phyloP scores from a whole-genome alignment of 768 basidiomycete genomes.

The Panus rudis region DNA sequence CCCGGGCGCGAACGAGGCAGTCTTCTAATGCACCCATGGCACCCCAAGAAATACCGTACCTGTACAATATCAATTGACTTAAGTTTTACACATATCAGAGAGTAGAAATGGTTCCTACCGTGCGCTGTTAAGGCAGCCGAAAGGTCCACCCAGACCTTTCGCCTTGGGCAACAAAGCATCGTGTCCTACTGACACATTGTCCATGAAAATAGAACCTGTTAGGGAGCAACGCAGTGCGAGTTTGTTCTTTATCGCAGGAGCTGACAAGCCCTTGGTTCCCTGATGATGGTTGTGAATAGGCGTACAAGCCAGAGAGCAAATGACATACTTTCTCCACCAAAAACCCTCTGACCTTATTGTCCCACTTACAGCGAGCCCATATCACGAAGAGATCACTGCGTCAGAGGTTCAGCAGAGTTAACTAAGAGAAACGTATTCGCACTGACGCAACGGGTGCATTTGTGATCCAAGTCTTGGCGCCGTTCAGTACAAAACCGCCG shows the following conservation, averaged over 20 bases:
- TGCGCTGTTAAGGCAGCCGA: conserved; percentile 90
- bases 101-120: conserved; percentile 39
- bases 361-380: conserved; percentile 96
- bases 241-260: conserved; percentile 90
- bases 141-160: conserved; percentile 75
- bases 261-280: conserved; percentile 76
- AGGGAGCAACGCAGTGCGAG: conserved; percentile 79
- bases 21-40: conserved; percentile 95
- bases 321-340: conserved; percentile 73
- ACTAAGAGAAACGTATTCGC: neutral
- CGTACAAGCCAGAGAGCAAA: too few relatives aligned
- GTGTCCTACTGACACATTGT: conserved; percentile 71
- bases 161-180: conserved; percentile 73
- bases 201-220: conserved; percentile 89
- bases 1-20: conserved; percentile 68
- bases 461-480: conserved; percentile 97
- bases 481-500: conserved; percentile 80
- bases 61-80: conserved; percentile 19
- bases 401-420: neutral
- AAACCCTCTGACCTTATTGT: conserved; percentile 84
- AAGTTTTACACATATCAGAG: too few relatives aligned
- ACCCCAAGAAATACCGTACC: conserved; percentile 90
- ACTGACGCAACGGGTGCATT: conserved; percentile 86
- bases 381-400: conserved; percentile 80
- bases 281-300: too few relatives aligned